Conservation (phyloP, 2,329 filamentous ascomycete genomes). For the Fusarium sp. region DNA sequence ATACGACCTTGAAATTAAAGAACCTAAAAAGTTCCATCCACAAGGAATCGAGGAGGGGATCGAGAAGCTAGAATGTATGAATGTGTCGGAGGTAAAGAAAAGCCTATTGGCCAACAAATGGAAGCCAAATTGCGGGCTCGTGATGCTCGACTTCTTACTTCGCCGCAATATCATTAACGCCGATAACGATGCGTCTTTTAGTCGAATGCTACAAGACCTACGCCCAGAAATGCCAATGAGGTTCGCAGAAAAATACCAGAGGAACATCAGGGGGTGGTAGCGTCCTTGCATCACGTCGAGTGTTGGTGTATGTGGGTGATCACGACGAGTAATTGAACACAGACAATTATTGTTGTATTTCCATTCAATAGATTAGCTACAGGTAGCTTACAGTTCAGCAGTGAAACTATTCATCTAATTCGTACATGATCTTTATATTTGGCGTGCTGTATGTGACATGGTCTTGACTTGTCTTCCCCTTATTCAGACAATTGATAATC, state of each 20-base stretch:
- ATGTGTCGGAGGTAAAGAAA: conserved; percentile 47
- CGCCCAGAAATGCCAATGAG: conserved; percentile 46
- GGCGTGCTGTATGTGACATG: neutral
- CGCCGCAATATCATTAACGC: conserved; percentile 46
- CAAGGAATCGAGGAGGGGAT: conserved; percentile 46
- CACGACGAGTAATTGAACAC: neutral
- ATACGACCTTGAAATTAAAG: conserved; percentile 50
- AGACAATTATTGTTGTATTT: neutral
- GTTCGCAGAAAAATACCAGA: conserved; percentile 30
- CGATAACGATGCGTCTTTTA: conserved; percentile 40
- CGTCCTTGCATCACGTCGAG: neutral
- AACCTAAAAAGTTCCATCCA: conserved; percentile 36
- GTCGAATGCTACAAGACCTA: conserved; percentile 39
- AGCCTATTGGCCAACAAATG: conserved; percentile 44
- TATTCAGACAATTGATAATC: conserved; percentile 21
- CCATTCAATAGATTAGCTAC: neutral
- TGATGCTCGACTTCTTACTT: conserved; percentile 54
- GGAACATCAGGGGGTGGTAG: conserved; percentile 22
- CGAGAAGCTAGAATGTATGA: conserved; percentile 45
- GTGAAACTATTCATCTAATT: neutral
- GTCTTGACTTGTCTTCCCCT: neutral
- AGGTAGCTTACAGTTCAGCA: neutral
- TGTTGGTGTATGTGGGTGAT: neutral
- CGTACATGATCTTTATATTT: neutral
- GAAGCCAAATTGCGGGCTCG: conserved; percentile 56